Conservation (phyloP, 345 rosid species). For the Pistacia integerrima region DNA sequence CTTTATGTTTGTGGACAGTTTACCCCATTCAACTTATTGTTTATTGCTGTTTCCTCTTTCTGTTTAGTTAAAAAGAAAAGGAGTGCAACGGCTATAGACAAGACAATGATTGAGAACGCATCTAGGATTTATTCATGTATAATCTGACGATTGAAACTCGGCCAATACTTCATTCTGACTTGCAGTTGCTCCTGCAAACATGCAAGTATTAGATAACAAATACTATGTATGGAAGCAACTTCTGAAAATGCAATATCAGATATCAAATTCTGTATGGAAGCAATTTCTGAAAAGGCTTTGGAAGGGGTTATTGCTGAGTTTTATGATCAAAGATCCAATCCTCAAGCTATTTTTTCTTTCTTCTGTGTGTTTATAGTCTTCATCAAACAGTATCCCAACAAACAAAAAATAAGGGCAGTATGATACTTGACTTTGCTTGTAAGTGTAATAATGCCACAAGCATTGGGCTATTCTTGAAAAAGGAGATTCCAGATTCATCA, state of each 20-base stretch:
- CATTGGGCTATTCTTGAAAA: background rate
- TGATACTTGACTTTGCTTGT: background rate
- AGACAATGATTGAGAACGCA: background rate
- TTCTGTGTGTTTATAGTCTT: background rate
- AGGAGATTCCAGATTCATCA: background rate
- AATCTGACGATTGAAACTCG: too few species aligned
- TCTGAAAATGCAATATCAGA: background rate
- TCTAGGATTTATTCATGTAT: background rate
- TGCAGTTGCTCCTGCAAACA: background rate
- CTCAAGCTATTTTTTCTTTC: background rate
- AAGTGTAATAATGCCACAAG: background rate
- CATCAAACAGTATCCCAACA: too few species aligned
- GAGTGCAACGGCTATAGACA: conserved; percentile 13
- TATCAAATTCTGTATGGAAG: background rate
- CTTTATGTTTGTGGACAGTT: background rate
- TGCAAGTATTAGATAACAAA: background rate
- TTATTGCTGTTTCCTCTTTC: background rate
- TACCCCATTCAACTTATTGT: background rate
- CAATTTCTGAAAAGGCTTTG: background rate
- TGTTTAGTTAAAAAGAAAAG: conserved; percentile 20
- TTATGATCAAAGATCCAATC: background rate
- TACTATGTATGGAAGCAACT: background rate
- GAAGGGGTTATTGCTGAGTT: background rate
- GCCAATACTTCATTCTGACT: background rate
- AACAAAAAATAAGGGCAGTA: too few species aligned